Conservation (phyloP, 164 flowering plant genomes). For the Macadamia integrifolia region DNA sequence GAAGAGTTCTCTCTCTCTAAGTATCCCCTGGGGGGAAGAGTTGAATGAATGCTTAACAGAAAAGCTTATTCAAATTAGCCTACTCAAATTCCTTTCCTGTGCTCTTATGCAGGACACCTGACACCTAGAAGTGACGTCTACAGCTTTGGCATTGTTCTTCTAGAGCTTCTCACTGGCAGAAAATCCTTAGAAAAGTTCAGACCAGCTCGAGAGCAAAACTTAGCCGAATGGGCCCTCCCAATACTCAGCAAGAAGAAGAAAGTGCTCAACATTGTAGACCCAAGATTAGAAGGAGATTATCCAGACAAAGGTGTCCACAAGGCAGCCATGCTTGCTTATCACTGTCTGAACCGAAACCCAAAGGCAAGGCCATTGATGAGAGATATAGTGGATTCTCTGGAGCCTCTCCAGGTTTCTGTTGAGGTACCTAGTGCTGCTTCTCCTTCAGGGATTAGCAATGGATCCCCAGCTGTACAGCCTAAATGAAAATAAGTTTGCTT, state of each 20-base stretch:
- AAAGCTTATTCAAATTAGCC: background rate
- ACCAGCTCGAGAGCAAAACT: constrained; percentile 74
- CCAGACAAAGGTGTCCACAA: constrained; percentile 76
- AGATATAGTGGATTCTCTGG: constrained; percentile 82
- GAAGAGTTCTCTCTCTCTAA: background rate
- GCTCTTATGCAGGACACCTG: constrained; percentile 57
- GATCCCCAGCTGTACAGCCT: constrained; percentile 9
- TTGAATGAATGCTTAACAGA: background rate
- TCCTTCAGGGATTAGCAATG: constrained; percentile 19
- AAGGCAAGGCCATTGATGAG: constrained; percentile 94
- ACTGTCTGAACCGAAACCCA: constrained; percentile 78
- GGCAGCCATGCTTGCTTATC: constrained; percentile 92
- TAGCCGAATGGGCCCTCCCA: constrained; percentile 81
- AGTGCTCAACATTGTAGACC: constrained; percentile 64
- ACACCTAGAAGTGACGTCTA: constrained; percentile 81
- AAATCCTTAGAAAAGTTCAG: constrained; percentile 70
- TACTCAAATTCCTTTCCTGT: background rate
- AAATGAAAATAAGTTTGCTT: constrained; percentile 5
- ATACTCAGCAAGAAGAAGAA: constrained; percentile 76
- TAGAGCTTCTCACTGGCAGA: constrained; percentile 82
- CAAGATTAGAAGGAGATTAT: constrained; percentile 70
- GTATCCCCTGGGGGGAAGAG: background rate
- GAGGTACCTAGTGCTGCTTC: constrained; percentile 23
- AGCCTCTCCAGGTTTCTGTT: constrained; percentile 58
- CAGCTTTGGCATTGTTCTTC: constrained; percentile 83